phyloP scores from a whole-genome alignment of 441 rosid species.

The Adansonia madagascariensis region DNA sequence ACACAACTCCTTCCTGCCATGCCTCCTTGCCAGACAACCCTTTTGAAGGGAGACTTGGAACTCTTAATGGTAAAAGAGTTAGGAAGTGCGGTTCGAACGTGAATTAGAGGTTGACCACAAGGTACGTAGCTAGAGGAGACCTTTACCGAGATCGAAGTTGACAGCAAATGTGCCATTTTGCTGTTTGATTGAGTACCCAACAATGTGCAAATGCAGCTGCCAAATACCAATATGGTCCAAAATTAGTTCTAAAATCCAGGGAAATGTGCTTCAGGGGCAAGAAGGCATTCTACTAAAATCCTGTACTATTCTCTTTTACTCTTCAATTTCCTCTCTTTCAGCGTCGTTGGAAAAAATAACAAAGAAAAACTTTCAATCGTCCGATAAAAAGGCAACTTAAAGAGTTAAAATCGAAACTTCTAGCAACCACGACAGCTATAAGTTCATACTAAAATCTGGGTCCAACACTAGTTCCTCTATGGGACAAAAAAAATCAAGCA shows the following conservation, averaged over 20 bases:
- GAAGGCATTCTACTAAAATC: conserved; percentile 10
- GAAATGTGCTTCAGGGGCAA: conserved; percentile 9
- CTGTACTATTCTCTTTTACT: too few species aligned
- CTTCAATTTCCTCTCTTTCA: not conserved
- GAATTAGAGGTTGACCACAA: conserved; percentile 36
- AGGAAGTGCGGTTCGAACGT: conserved; percentile 31
- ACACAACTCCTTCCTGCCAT: conserved; percentile 36
- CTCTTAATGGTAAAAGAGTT: conserved; percentile 40
- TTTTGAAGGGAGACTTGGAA: conserved; percentile 39
- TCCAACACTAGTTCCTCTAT: conserved; percentile 3
- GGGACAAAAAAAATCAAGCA: not conserved
- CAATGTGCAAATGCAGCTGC: conserved; percentile 51
- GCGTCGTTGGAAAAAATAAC: not conserved
- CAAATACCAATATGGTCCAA: conserved; percentile 22
- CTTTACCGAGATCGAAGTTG: conserved; percentile 57
- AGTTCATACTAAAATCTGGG: conserved; percentile 9
- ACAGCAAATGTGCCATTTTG: conserved; percentile 68
- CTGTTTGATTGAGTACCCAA: conserved; percentile 26
- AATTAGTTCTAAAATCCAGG: conserved; percentile 5
- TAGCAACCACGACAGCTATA: not conserved
- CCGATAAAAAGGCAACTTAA: not conserved
- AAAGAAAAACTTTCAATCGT: not conserved
- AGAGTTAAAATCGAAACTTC: not conserved
- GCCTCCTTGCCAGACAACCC: conserved; percentile 41
- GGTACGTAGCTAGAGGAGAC: conserved; percentile 44